Evolutionary conservation across 2,329 filamentous ascomycete species (phyloP).

Genomic region (Penicillium sp.): DNA sequence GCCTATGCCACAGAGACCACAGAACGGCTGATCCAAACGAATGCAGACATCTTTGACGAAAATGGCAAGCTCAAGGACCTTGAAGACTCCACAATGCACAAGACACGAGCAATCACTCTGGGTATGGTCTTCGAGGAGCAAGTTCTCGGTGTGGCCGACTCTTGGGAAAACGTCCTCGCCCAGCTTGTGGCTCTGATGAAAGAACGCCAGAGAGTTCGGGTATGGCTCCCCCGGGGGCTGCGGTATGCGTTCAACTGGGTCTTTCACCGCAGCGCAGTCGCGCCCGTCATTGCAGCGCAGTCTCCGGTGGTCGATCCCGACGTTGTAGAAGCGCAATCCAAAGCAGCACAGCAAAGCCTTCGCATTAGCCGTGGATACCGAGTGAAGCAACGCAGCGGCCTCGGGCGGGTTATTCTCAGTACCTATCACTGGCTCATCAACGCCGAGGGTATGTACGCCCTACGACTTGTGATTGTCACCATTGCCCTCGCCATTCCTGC

Average conservation of each 20-base stretch:
- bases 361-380: conserved; percentile 37
- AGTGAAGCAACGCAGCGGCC: conserved; percentile 24
- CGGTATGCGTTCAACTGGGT: conserved; percentile 44
- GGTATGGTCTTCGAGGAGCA: conserved; percentile 51
- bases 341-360: conserved; percentile 38
- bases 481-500: conserved; percentile 46
- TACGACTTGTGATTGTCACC: conserved; percentile 51
- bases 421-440: conserved; percentile 46
- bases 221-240: conserved; percentile 48
- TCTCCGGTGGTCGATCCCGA: conserved; percentile 26
- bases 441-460: conserved; percentile 46
- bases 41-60: conserved; percentile 45
- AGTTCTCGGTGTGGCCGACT: conserved; percentile 29
- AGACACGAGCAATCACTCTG: conserved; percentile 44
- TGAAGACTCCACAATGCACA: conserved; percentile 21
- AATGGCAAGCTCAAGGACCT: conserved; percentile 38
- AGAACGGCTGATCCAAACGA: conserved; percentile 40
- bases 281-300: conserved; percentile 22
- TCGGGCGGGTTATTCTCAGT: conserved; percentile 29
- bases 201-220: conserved; percentile 32
- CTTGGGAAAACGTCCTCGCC: conserved; percentile 38
- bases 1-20: conserved; percentile 37
- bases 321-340: conserved; percentile 31
- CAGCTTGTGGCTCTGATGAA: conserved; percentile 40
- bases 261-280: conserved; percentile 25